Base-by-base conservation (phyloP, 2,329 filamentous ascomycete genomes). In the Pyrenophora seminiperda region DNA sequence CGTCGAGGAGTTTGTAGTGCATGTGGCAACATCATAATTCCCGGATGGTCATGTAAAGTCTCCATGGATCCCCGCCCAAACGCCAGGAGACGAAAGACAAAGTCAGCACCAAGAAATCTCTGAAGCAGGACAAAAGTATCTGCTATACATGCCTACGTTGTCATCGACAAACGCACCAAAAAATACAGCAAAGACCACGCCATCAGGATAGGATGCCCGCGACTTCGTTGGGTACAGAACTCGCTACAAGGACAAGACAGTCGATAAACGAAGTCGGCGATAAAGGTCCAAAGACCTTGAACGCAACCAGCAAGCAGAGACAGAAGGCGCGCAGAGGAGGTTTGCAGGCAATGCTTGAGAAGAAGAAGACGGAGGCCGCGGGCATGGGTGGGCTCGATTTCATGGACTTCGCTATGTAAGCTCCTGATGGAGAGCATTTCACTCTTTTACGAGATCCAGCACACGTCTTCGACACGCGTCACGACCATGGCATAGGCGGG, bases 271-370 rank as follows among this genome's bases (percentile, higher is more conserved):
- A 63, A 27, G 54, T 59, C 11, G 43, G 47, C 7, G 47, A 36
- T 36, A 63, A 59, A 31, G 38, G 59, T 18, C 47, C 53, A 19
- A 72, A 69, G 53, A 64, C 79, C 34, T 69, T 75, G 11, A 81
- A 71, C 45, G 63, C 68, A 27, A 73, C 65, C 68, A 83, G 80
- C 71, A 83, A 82, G 66, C 81, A 81, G 59, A 73, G 81, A 58
- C 79, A 79, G 18, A 83, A 81, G 60, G 72, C 78, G 47, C 72
- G 81, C 19, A 84, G 82, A 56, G 78, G 78, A 20, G 79, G 80
- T 4, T 65, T 84, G 9, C 78, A 82, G 59, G 80, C 80, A 29
- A 71, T 82, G 48, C 70, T 84, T n/a, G 77, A 77, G 4, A 77
- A 75, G 54, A 75, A 62, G 61, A 76, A 75, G 47, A 59, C 59